Evolutionary conservation across 306 rosid genomes (phyloP), one percentile per base, ranked within the genome.

Genomic region (Cucumis cinereus): DNA sequence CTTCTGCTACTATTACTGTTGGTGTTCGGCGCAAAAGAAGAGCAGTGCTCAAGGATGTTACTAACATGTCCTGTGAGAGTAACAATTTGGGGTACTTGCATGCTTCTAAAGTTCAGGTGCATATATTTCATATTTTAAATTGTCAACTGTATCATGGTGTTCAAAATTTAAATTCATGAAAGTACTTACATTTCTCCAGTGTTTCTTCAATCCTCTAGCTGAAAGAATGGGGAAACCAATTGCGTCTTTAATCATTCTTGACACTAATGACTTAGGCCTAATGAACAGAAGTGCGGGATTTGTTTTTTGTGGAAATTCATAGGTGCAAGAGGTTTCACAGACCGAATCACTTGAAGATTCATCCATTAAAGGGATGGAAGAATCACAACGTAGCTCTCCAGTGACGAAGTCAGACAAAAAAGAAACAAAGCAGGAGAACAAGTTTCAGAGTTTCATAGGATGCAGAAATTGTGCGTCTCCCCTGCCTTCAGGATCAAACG

Each of bases 321-420:
- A 71, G 76, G 60, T 47, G 4, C 60, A 49, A 26, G 43, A 71
- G 76, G 76, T 49, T 26, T 15, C 41, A 47, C 22, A 49, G 41
- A 50, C 14, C 4, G 75, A 70, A 70, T 24, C n/a, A 70, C 41
- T 41, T 47, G 75, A 47, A 45, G 58, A 47, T 70, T 47, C 13
- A 8, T 0, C 57, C 24, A 15, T 47, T 16, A 28, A 15, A 47
- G 30, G 59, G 76, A 49, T 28, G 59, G 60, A n/a, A 26, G 96
- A 89, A 80, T 81, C 88, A 35, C 71, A 75, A 69, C 86, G 82
- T 56, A 54, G 68, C 53, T 56, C 76, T 61, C 60, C 79, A 22
- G 67, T 76, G 56, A 77, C 75, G 20, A 81, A 63, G 59, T 80
- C 82, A 28, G 79, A 58, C 62, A 77, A 58, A 61, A 45, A 80